Evolutionary conservation across 108 stramenopile genomes (phyloP), one percentile per base, ranked within the genome.

Genomic region (Stephanodiscus minutulus): DNA sequence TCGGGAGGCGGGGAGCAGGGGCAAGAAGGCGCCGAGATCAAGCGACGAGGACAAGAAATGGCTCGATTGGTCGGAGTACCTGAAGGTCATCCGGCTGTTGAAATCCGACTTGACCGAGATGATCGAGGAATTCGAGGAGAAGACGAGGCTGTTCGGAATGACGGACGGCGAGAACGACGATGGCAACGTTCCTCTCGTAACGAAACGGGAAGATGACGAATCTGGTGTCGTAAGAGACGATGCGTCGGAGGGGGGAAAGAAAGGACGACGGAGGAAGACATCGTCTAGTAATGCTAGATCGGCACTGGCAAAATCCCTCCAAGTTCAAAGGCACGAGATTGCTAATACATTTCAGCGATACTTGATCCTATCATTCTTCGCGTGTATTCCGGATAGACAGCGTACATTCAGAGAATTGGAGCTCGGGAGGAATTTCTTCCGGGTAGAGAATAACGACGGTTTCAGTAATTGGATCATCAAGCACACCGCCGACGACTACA

Each of bases 341-440:
- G 87, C 93, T 0, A 82, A 53, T 11, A 77, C 61, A 46, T 94
- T 76, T 61, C 91, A 92, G 65, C 70, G 76, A 13, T 94, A 94
- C 52, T 76, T 94, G 47, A 82, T 94, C 46, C 69, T 94, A 7
- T 77, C 89, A 2, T 86, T 94, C 29, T 90, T 94, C 79, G 80
- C 93, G 9, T 83, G 79, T 37, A 75, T 94, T 12, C 93, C 93
- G 10, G 93, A 94, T 79, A 85, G 91, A 37, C 93, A 94, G 65
- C 83, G 93, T 25, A 94, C 91, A 2, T 86, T 92, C 21, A 76
- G 91, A 56, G 93, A 94, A 65, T 61, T 94, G 53, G 91, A 91
- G 55, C 64, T 94, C 9, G 91, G 87, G 22, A 69, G 78, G 53
- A 87, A 87, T 25, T 82, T 94, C 54, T 47, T 88, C 12, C 53